Evolutionary conservation across 139 green algal genomes (phyloP), one percentile per base, ranked within the genome.

Genomic region (Coelastrella sp.): DNA sequence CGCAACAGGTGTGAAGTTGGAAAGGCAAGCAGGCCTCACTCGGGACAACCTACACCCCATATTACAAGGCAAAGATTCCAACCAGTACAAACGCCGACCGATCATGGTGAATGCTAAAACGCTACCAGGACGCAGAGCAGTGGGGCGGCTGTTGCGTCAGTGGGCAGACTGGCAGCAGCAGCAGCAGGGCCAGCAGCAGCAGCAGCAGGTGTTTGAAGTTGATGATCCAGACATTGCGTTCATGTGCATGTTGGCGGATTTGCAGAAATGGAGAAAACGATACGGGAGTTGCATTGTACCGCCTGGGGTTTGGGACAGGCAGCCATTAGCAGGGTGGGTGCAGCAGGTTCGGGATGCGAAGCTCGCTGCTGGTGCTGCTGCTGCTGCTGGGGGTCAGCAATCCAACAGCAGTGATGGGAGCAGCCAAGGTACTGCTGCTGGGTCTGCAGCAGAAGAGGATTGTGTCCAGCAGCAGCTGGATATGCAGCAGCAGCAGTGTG

Each of bases 231-330:
- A 85, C n/a, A 57, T 56, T 8, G 20, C 17, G 17, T 88, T 88
- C 56, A 88, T 88, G 68, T n/a, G 47, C 65, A 88, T 80, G 68
- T 22, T 88, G 32, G 83, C 68, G 13, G 65, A 88, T 66, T 54
- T 88, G 47, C 83, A 88, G 47, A 73, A 47, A 22, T 88, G 83
- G 83, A 80, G 59, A 54, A 88, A 88, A 57, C 20, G 22, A 14
- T 58, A 88, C 11, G 68, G 68, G 32, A 88, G 83, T 68, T 88
- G 83, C 54, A 6, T 11, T n/a, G 83, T 88, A 5, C 83, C 83
- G 20, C 32, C 47, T 7, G 68, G 54, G 5, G 83, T 88, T 0
- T 88, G 80, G 66, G 83, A 88, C 22, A 54, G 68, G 22, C 83
- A 22, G 7, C 8, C 54, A 17, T 57, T 88, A n/a, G 83, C 66